A percentile compares a stretch with the other conserved stretches of the same genome.
Conservation (phyloP, 352 stramenopile species). For the Pilasporangium apinafurcum region DNA sequence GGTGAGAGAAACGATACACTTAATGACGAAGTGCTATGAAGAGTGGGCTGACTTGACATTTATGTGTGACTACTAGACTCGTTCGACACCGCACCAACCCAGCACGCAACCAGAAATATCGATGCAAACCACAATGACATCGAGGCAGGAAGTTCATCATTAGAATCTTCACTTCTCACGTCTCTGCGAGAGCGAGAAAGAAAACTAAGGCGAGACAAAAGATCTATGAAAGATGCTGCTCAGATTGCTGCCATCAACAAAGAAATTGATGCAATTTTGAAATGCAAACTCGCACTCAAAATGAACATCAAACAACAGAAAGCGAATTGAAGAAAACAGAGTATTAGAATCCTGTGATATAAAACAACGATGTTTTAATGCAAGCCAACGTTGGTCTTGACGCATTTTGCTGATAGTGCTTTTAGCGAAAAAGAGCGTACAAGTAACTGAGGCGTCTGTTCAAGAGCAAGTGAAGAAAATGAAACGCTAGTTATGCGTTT, state of each 20-base stretch:
- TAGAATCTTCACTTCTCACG: constrained; percentile 35
- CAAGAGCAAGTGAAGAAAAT: no score
- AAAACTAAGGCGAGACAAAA: constrained; percentile 34
- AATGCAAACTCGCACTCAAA: constrained; percentile 59
- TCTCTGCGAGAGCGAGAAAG: constrained; percentile 49
- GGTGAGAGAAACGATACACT: constrained; percentile 5
- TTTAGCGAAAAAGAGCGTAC: not conserved
- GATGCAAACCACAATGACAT: constrained; percentile 1
- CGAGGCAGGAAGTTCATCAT: constrained; percentile 9
- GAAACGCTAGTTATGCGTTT: constrained; percentile 5
- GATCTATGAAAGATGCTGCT: constrained; percentile 9
- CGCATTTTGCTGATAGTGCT: not conserved
- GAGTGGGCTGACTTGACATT: no score
- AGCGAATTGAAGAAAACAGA: no score
- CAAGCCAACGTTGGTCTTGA: not conserved
- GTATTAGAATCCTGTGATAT: no score
- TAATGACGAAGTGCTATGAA: not conserved
- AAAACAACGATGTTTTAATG: not conserved
- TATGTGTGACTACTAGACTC: no score
- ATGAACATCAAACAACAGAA: constrained; percentile 43
- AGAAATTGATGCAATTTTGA: constrained; percentile 39
- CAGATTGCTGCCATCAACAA: constrained; percentile 32
- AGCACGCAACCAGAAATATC: constrained; percentile 42
- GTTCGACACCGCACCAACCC: no score
- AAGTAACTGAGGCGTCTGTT: no score